Conservation (phyloP, 805 yeast genomes). For the Teunomyces barrocoloradensis region DNA sequence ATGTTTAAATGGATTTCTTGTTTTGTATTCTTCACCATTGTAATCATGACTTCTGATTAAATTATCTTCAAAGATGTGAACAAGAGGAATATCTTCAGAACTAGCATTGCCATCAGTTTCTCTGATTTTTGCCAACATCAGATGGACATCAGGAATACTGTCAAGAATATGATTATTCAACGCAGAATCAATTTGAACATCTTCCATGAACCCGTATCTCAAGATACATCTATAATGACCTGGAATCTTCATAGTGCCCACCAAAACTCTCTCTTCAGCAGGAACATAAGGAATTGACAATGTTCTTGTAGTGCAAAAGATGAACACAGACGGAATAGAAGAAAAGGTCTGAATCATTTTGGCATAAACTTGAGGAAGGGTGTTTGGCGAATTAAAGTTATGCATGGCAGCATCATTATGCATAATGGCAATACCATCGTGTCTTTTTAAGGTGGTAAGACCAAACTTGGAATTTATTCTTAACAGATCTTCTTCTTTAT, state of each 20-base stretch:
- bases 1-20: slow-evolving; percentile 15
- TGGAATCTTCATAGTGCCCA: slow-evolving; percentile 39
- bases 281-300: slow-evolving; percentile 43
- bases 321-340: slow-evolving; percentile 42
- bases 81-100: slow-evolving; percentile 16
- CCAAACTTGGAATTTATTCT: slow-evolving; percentile 21
- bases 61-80: slow-evolving; percentile 32
- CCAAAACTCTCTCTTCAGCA: slow-evolving; percentile 35
- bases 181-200: slow-evolving; percentile 18
- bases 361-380: slow-evolving; percentile 43
- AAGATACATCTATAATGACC: slow-evolving; percentile 50
- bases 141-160: slow-evolving; percentile 16
- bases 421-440: slow-evolving; percentile 41
- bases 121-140: slow-evolving; percentile 9
- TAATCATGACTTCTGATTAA: slow-evolving; percentile 23
- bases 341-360: slow-evolving; percentile 39
- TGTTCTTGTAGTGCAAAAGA: slow-evolving; percentile 43
- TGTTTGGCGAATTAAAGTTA: slow-evolving; percentile 40
- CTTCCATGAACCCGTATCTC: slow-evolving; percentile 51
- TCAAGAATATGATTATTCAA: slow-evolving; percentile 19
- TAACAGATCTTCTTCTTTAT: slow-evolving; percentile 3
- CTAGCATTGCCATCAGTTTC: background rate
- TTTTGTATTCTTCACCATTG: slow-evolving; percentile 10
- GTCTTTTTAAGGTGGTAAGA: slow-evolving; percentile 14
- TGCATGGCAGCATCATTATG: slow-evolving; percentile 37